These are phyloP conservation scores for Microdochium paspali DNA, from an alignment of 2,329 filamentous ascomycete species.

Conservation along the genomic window DNA sequence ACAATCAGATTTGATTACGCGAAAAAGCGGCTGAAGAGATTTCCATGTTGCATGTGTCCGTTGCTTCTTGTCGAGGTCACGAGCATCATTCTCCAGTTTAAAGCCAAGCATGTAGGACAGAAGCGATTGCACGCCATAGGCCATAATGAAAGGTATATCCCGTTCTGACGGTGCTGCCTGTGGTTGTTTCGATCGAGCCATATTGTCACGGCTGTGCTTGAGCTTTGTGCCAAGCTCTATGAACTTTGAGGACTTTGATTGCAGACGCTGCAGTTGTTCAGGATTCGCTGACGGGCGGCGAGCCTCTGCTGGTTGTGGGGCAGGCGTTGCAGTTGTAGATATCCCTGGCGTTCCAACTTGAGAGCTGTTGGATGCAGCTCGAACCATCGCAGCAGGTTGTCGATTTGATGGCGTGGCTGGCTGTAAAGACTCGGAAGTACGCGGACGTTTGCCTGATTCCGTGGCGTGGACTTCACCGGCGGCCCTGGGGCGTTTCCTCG, in stretches of 20 bases:
- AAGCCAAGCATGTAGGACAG: constrained; percentile 41
- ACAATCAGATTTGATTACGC: constrained; percentile 14
- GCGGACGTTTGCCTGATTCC: constrained; percentile 30
- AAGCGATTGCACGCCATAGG: constrained; percentile 18
- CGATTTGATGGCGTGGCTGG: constrained; percentile 41
- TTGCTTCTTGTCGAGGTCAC: constrained; percentile 31
- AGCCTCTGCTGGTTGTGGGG: constrained; percentile 20
- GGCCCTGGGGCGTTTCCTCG: constrained; percentile 39
- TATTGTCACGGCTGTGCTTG: constrained; percentile 44
- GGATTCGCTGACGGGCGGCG: constrained; percentile 22
- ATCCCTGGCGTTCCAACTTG: constrained; percentile 41
- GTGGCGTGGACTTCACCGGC: constrained; percentile 18
- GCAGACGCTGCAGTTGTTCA: constrained; percentile 19
- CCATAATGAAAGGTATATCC: constrained; percentile 16
- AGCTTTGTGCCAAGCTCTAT: constrained; percentile 35
- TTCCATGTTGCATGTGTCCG: constrained; percentile 23
- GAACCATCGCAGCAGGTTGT: constrained; percentile 38
- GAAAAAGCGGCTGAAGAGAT: constrained; percentile 14
- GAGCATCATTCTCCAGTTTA: constrained; percentile 34
- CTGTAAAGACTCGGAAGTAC: constrained; percentile 29
- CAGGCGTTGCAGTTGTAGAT: constrained; percentile 29
- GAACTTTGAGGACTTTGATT: constrained; percentile 26
- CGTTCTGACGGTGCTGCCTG: constrained; percentile 6
- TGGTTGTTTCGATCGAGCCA: constrained; percentile 12
- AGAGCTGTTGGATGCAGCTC: constrained; percentile 43